Base-by-base conservation (phyloP, 129 eudicot species). In the Tanacetum coccineum region DNA sequence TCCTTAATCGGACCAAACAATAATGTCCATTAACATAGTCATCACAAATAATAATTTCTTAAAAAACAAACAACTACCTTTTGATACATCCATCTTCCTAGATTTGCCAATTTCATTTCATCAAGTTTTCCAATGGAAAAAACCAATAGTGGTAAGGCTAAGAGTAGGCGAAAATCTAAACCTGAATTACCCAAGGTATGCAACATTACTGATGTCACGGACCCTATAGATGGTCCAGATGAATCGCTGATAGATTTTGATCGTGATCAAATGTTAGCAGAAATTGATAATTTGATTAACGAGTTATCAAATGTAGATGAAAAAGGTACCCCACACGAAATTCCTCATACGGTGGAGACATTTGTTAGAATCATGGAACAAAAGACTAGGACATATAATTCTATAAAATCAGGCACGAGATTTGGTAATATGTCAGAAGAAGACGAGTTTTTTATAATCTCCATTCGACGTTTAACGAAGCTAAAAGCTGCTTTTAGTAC, bases 291-390 rank as follows among this genome's bases (percentile, higher is more conserved):
- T 14, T 79, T 79, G 61, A 72, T 72, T 11, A 44, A 81, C 8
- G 62, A 74, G 2, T 54, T 81, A 18, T 77, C 88, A 13, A 30
- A 76, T 18, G n/a, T 64, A 3, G 66, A 74, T 4, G 82, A 84
- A 17, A 86, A 83, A 22, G 68, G 76, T 1, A 26, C 52, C 62
- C 67, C 81, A 0, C 80, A 91, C 0, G 66, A 78, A 2, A 71
- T 82, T 15, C 91, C 95, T 0, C 79, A 83, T 3, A 22, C 64
- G 0, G 75, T 88, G 4, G 82, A 81, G 74, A 77, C 80, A 5
- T 74, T 88, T 6, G 52, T 76, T 28, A 75, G 62, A 25, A 58
- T 76, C 14, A 56, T 92, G 4, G 95, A 86, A 58, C 82, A 79
- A 7, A 81, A 56, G 28, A 74, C 86, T 1, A 62, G 62, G 4